Evolutionary conservation across 495 filamentous ascomycete genomes (phyloP), one percentile per base, ranked within the genome.

Genomic region (Xylaria castorea): DNA sequence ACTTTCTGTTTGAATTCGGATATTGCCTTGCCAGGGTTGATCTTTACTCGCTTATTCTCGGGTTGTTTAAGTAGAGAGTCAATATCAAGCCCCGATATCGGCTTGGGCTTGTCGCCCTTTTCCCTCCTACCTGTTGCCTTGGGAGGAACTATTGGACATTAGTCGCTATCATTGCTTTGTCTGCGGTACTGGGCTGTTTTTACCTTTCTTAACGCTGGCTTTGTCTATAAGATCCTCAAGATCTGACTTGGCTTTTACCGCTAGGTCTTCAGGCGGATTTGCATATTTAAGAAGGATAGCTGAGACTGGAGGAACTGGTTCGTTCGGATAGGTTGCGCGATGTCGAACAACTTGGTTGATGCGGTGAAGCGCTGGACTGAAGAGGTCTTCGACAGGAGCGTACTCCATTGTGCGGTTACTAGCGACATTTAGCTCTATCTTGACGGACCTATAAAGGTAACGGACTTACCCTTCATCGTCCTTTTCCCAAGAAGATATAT

Each of bases 1-100:
- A 98, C 85, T 27, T 89, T 88, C 81, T 95, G 93, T 76, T 94
- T 97, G 88, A 98, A 98, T 66, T 95, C 92, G 0, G 97, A 94
- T 58, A 99, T 92, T 5, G 94, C 89, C 75, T 99, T 98, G 32
- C 90, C 84, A 0, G 88, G 75, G 3, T 91, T 91, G 66, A 99
- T 94, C 70, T 88, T 91, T 50, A 82, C 81, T 51, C 80, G 79
- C 60, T 79, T 80, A 67, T 75, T 89, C 83, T 78, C 83, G 57
- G 78, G 76, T 58, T 74, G 74, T 44, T 86, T 85, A 32, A 97
- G 90, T 22, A 97, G 90, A 1, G 88, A 87, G 71, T 93, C 91
- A 66, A 97, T 88, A 75, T 99, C 92, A 22, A 99, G 91, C 22
- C 94, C 95, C 0, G 97, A 99, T 40, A 97, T 90, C 0, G 97